Evolutionary conservation across 2,329 filamentous ascomycete species (phyloP), one percentile per base, ranked within the genome.

Genomic region (Hymenoscyphus linearis): DNA sequence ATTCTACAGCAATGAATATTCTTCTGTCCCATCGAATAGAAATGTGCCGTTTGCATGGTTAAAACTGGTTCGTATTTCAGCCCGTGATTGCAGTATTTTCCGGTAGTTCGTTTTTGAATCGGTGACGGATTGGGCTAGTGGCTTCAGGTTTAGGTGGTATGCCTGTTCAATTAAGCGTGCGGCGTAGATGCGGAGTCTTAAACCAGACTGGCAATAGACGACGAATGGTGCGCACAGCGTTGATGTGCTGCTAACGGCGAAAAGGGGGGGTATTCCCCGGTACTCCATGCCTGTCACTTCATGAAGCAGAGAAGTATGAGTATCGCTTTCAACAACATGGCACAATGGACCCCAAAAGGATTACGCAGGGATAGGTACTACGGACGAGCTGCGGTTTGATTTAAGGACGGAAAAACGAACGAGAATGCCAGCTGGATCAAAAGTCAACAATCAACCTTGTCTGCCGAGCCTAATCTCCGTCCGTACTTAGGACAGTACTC

Each of bases 111-210:
- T n/a, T 47, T 22, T 22, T 5, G 3, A 9, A 47, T 4, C 40
- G 40, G 44, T 50, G 44, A 22, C 22, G 44, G 22, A 50, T 25
- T 50, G 25, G 44, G 44, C 22, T 50, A 18, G 18, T 50, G 44
- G 22, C 22, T 25, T 22, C 18, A 50, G 44, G 44, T 22, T 18
- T n/a, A n/a, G 34, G 14, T 57, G 9, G 40, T 27, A 37, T 27
- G 36, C 16, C 31, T 22, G 13, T 18, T 36, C 47, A 58, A 58
- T 58, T 58, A 58, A 58, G 35, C 26, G 50, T 58, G 57, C 57
- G 57, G 57, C 57, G 57, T 52, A 31, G 36, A 6, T 53, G 36
- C 25, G 57, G 35, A 52, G 44, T 16, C 57, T 58, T 58, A 52
- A 58, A 53, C 57, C 22, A 37, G 40, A 36, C 18, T 40, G 57